A percentile compares a stretch with the other conserved stretches of the same genome.
Conservation (phyloP, 2,329 filamentous ascomycete genomes). For the Scytalidium lignicola region DNA sequence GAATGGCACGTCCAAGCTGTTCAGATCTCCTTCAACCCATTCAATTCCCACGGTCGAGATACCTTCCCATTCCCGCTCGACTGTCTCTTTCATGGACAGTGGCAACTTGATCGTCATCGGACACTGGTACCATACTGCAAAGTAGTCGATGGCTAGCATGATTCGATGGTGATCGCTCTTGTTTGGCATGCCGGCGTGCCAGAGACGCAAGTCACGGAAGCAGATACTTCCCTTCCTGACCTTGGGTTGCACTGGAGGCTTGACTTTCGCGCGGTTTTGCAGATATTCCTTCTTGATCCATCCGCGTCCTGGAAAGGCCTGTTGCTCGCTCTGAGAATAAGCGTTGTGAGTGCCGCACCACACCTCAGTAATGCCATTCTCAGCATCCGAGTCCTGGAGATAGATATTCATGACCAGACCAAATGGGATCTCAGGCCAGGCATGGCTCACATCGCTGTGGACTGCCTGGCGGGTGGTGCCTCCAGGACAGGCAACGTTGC, state of each 20-base stretch:
- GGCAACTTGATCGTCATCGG: conserved; percentile 2
- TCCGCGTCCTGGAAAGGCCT: conserved; percentile 2
- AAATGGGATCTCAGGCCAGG: conserved; percentile 44
- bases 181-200: conserved; percentile 56
- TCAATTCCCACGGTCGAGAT: neutral
- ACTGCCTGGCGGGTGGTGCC: conserved; percentile 45
- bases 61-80: neutral
- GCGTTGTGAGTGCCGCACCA: conserved; percentile 41
- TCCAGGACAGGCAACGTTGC: conserved; percentile 20
- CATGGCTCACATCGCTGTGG: conserved; percentile 54
- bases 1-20: neutral
- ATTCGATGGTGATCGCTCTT: conserved; percentile 39
- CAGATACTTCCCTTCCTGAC: neutral
- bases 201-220: neutral
- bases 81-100: neutral
- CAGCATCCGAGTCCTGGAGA: conserved; percentile 36
- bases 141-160: conserved; percentile 40
- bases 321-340: conserved; percentile 1
- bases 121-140: conserved; percentile 8
- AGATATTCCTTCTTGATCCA: conserved; percentile 17
- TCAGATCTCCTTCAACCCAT: neutral
- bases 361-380: conserved; percentile 45
- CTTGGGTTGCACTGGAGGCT: neutral
- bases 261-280: conserved; percentile 17
- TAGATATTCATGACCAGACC: conserved; percentile 42